Percentiles rank a stretch among this genome's conserved stretches.
These are phyloP conservation scores for Nitzschia inconspicua DNA, from an alignment of 108 stramenopile species.

Conservation along the genomic window DNA sequence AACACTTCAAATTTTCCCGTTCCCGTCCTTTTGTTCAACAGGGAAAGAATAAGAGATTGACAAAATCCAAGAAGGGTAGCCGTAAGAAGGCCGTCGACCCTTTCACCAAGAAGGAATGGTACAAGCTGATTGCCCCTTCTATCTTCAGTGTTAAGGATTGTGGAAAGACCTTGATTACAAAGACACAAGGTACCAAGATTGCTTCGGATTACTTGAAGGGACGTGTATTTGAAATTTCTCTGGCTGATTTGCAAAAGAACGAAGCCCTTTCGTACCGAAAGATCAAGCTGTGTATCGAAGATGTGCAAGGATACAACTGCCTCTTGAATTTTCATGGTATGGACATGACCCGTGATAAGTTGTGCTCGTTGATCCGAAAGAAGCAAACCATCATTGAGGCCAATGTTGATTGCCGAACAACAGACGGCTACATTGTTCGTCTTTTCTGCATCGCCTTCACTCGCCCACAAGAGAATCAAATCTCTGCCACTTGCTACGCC, in stretches of 20 bases:
- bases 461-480: constrained; percentile 92
- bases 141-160: constrained; percentile 93
- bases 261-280: constrained; percentile 96
- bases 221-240: constrained; percentile 95
- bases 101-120: constrained; percentile 99
- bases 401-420: constrained; percentile 97
- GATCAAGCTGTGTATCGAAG: constrained; percentile 97
- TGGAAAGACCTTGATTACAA: constrained; percentile 98
- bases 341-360: constrained; percentile 99
- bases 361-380: constrained; percentile 99
- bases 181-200: constrained; percentile 97
- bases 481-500: constrained; percentile 98
- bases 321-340: constrained; percentile 99
- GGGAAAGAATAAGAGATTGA: constrained; percentile 98
- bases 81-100: constrained; percentile 96
- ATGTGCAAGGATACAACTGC: constrained; percentile 98
- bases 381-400: constrained; percentile 99
- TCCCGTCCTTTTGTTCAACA: constrained; percentile 28
- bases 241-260: constrained; percentile 97
- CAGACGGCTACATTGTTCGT: constrained; percentile 97
- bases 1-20: too few species aligned
- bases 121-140: constrained; percentile 97
- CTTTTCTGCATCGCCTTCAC: constrained; percentile 99
- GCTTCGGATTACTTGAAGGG: constrained; percentile 98
- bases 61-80: constrained; percentile 92